Base-by-base conservation (phyloP, 2,329 filamentous ascomycete species). In the Waltergamsia citrina region DNA sequence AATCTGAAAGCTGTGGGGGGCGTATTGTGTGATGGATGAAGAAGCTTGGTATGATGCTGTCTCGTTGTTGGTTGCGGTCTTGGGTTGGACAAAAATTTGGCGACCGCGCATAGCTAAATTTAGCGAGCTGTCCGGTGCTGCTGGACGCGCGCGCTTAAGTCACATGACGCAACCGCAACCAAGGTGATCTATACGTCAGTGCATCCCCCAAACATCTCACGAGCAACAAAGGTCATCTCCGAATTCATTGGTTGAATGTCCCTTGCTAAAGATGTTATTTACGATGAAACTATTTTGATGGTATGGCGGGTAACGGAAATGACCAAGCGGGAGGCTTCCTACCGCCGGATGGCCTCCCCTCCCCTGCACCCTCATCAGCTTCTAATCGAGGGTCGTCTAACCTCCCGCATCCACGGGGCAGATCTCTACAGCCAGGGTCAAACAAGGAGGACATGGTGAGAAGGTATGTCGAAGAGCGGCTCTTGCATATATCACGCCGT, bases 391-490 rank as follows among this genome's bases (percentile, higher is more conserved):
- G 45, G 46, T 47, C 32, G 43, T 55, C 46, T 2, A 48, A 61
- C 8, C 60, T 80, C 5, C 76, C 76, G 5, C 71, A 69, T 33
- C 76, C 74, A 0, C 62, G 75, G 28, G 54, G 57, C 16, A 67
- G 61, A 22, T 59, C 74, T 0, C 49, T 81, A 2, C 58, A 60
- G 11, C 62, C 74, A 0, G 74, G 74, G 0, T 78, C 73, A 0
- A 63, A 56, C 22, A 79, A 78, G 43, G 76, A 79, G 45, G 71
- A 74, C 36, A 62, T 71, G 29, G 68, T 76, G 8, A 62, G 74
- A 28, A 57, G 69, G n/a, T 78, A 71, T 43, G 63, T 74, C 6
- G 69, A 74, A 27, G 62, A 66, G 7, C 63, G 62, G 9, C 52
- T 79, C 12, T 48, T 73, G 30, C 56, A 70, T 40, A 62, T 73